Evolutionary conservation across 208 protist species (phyloP), one percentile per base, ranked within the genome.

Genomic region (Leishmania turanica): DNA sequence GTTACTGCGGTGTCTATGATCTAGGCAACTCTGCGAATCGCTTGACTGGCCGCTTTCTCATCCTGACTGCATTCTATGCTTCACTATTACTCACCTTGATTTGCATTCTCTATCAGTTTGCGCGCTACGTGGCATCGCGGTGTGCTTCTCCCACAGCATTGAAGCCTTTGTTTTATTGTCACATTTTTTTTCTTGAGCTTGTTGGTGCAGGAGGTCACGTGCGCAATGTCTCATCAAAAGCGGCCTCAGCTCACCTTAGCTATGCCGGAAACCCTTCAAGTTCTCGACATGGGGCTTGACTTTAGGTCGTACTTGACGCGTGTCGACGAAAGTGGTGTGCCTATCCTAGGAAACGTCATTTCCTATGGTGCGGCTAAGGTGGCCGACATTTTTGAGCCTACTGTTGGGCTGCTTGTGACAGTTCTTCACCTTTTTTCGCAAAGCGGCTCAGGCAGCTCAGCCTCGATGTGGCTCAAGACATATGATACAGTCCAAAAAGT

Each of bases 261-360:
- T 45, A 74, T 79, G 31, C 87, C 89, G 40, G 87, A 91, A 60
- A 92, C 85, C 24, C 83, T 97, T 21, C 90, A 95, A 80, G 92
- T 97, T 9, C 83, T 97, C 54, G 93, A 97, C 72, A 96, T 97
- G 92, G 93, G 93, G 6, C 79, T 97, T 9, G 93, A 97, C 68
- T 97, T 97, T 86, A 88, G 93, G 42, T 96, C 92, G 6, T 97
- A 97, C 74, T 74, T 96, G 53, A 91, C 89, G 19, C 89, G 91
- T 51, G 89, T 93, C 34, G 93, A 97, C 73, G 90, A 93, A 66
- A 92, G 84, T 69, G 89, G 87, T n/a, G 77, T 92, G 6, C 91
- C 92, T 9, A 87, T 96, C 78, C 75, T 97, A 5, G 93, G 93
- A 27, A 97, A 97, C 62, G 88, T 97, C 17, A 96, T 97, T 84